phyloP scores from a whole-genome alignment of 2,329 filamentous ascomycete species.

The Ophiostoma populinum region DNA sequence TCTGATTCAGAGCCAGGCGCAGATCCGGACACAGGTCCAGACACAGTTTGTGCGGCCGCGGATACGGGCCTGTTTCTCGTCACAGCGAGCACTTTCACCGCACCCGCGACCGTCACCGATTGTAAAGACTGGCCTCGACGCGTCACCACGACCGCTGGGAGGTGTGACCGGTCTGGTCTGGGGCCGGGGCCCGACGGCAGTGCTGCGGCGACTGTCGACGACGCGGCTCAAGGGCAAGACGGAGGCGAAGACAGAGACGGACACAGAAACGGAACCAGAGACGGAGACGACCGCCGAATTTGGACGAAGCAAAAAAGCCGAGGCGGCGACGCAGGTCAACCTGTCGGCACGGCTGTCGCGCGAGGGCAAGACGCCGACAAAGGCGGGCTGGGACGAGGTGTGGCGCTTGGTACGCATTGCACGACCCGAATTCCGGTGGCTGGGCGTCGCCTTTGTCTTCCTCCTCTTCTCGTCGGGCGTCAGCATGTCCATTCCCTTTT shows the following conservation, averaged over 20 bases:
- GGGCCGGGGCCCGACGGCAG: background rate
- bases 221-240: background rate
- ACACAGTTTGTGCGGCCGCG: no score
- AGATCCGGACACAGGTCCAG: background rate
- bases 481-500: constrained; percentile 93
- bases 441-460: constrained; percentile 65
- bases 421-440: constrained; percentile 61
- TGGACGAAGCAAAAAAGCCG: constrained; percentile 55
- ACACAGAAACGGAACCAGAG: constrained; percentile 12
- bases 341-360: constrained; percentile 75
- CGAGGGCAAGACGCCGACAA: constrained; percentile 44
- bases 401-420: constrained; percentile 82
- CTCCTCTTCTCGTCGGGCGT: constrained; percentile 80
- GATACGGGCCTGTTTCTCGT: no score
- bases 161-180: constrained; percentile 5
- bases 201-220: constrained; percentile 8
- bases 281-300: constrained; percentile 21
- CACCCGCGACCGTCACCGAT: no score
- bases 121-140: no score
- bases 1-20: background rate
- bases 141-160: background rate
- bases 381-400: constrained; percentile 56
- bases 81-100: no score
- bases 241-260: background rate
- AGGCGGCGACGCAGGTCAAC: constrained; percentile 76